phyloP scores from a whole-genome alignment of 108 stramenopile species.

The Hondaea fermentalgiana region DNA sequence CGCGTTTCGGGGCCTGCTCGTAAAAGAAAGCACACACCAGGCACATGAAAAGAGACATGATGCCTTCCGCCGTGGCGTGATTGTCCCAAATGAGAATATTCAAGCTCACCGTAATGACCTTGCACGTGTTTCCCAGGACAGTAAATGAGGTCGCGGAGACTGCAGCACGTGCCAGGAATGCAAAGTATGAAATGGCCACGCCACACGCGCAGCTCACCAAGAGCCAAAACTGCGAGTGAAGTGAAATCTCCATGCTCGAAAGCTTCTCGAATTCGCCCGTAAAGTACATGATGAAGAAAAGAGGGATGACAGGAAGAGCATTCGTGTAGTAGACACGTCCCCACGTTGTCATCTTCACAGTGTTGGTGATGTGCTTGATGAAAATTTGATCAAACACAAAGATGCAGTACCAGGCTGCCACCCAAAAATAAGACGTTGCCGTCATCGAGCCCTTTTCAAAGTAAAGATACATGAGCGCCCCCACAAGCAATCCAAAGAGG shows the following conservation, averaged over 20 bases:
- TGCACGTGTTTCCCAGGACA: slow-evolving; percentile 58
- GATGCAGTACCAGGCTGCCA: slow-evolving; percentile 52
- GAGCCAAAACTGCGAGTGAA: slow-evolving; percentile 6
- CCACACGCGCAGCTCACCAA: slow-evolving; percentile 46
- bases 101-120: slow-evolving; percentile 71
- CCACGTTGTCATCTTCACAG: slow-evolving; percentile 61
- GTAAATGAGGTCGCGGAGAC: slow-evolving; percentile 79
- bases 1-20: slow-evolving; percentile 62
- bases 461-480: slow-evolving; percentile 62
- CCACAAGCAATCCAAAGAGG: slow-evolving; percentile 52
- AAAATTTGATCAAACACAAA: slow-evolving; percentile 79
- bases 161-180: slow-evolving; percentile 59
- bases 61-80: slow-evolving; percentile 68
- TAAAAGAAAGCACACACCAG: slow-evolving; percentile 71
- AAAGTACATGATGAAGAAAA: slow-evolving; percentile 57
- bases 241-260: slow-evolving; percentile 30
- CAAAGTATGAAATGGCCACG: slow-evolving; percentile 55
- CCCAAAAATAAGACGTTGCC: slow-evolving; percentile 65
- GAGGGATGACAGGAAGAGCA: slow-evolving; percentile 65
- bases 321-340: slow-evolving; percentile 85
- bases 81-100: slow-evolving; percentile 80
- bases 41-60: slow-evolving; percentile 64
- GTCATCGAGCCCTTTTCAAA: slow-evolving; percentile 24
- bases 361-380: slow-evolving; percentile 73
- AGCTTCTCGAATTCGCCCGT: slow-evolving; percentile 47